Evolutionary conservation across 2,329 filamentous ascomycete genomes (phyloP), one percentile per base, ranked within the genome.

Genomic region (Ceratocystis albifundus): DNA sequence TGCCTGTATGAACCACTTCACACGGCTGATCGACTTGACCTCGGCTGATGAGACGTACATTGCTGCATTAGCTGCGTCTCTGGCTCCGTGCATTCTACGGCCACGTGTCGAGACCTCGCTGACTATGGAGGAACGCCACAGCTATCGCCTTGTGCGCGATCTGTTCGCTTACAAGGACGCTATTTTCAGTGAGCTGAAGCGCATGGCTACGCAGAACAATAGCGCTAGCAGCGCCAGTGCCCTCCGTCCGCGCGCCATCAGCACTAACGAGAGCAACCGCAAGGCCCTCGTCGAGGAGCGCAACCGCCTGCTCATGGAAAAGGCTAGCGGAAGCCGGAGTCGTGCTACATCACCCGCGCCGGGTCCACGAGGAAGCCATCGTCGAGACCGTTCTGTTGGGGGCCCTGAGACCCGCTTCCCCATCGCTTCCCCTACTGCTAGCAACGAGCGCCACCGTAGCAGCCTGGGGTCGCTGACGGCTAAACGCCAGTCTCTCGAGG

Each of bases 1-100:
- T 75, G 94, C 94, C 50, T 89, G 96, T 74, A 96, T 95, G 82
- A 97, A 96, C 70, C 94, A 99, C 77, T 97, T 99, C 75, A 96
- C 93, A 48, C 89, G 94, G 68, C 80, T 99, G 68, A 95, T 99
- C 73, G 94, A 99, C 75, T 82, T 99, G 69, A 99, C 94, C 1
- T 97, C 93, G 15, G 94, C 94, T 41, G 93, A 96, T 71, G 94
- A 99, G 74, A 79, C 85, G 55, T 99, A 96, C 73, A 78, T 96
- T 67, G 74, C 86, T 12, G 79, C 86, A 46, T 83, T 99, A 48
- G 89, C 91, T 1, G 85, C 85, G 30, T 78, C 80, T 4, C 80
- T 99, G 57, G 88, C 91, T 0, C 88, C 91, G 4, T 96, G 91
- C 74, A 85, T 99, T 70, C 82, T 99, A 59, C 87, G 94, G 30